Evolutionary conservation across 106 monocot species (phyloP), one percentile per base, ranked within the genome.

Genomic region (Dendrobium chrysotoxum): DNA sequence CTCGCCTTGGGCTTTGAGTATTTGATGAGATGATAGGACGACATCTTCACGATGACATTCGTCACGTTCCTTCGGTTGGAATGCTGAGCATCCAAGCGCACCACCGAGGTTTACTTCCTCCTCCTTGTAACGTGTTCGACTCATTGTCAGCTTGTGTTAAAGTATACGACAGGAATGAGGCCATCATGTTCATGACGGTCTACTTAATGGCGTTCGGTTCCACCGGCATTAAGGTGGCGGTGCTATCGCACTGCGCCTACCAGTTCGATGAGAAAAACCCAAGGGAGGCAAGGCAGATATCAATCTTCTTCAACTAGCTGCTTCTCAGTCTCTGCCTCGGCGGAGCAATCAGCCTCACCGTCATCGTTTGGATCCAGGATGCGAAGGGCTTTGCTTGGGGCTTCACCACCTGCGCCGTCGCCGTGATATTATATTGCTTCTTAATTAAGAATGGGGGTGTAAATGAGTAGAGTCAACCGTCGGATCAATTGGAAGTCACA

Each of bases 281-380:
- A 7, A 7, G 13, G 28, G 87, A 82, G 81, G 42, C 64, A 23
- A 65, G 38, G 67, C 78, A 46, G 16, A 66, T 79, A 75, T 87
- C 87, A 28, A 72, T 70, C 44, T 84, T 53, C 81, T 90, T 90
- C 78, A 90, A 87, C 76, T 87, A 76, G 81, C 80, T 87, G 64
- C 28, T 90, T 12, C 81, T 87, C 28, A 79, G 79, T 71, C 53
- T 85, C 38, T 82, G 81, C 64, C 6, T 71, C n/a, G 90, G 87
- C 13, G 85, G 75, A 0, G 64, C 76, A 7, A 12, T 87, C n/a
- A 85, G 87, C 64, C 54, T 85, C 30, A 81, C 85, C 18, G 23
- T 90, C 35, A 15, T 87, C n/a, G 87, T 80, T 7, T 90, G 90
- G 90, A 61, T 90, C 65, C 53, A 80, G 80, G 42, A 67, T 7